These are phyloP conservation scores for Cladosporium sp. DNA, from an alignment of 2,329 filamentous ascomycete species.

Conservation along the genomic window DNA sequence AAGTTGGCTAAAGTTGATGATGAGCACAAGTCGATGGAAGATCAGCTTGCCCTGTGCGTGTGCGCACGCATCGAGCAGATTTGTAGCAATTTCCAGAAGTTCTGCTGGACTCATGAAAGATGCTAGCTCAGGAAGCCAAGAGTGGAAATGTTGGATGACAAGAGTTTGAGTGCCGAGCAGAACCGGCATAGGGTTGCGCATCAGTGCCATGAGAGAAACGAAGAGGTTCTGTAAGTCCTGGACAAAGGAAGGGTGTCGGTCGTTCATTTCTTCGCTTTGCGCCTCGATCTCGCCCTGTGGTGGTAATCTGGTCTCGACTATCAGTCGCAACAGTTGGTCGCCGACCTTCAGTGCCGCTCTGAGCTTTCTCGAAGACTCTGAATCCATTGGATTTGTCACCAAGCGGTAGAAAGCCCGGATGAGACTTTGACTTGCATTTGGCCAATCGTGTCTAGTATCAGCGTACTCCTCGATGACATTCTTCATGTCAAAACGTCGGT, in stretches of 20 bases:
- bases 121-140: constrained; percentile 89
- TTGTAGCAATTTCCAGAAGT: constrained; percentile 83
- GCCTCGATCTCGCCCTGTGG: constrained; percentile 31
- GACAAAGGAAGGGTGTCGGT: constrained; percentile 68
- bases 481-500: constrained; percentile 85
- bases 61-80: constrained; percentile 88
- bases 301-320: constrained; percentile 80
- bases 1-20: constrained; percentile 83
- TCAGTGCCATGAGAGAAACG: constrained; percentile 81
- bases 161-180: constrained; percentile 92
- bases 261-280: constrained; percentile 56
- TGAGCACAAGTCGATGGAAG: constrained; percentile 85
- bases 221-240: constrained; percentile 83
- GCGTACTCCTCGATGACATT: constrained; percentile 91
- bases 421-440: constrained; percentile 83
- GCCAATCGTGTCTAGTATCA: constrained; percentile 84
- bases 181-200: constrained; percentile 79
- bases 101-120: constrained; percentile 74
- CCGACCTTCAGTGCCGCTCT: constrained; percentile 94
- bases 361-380: constrained; percentile 76
- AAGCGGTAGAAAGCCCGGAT: constrained; percentile 82
- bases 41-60: constrained; percentile 86
- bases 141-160: constrained; percentile 92
- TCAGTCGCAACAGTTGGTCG: constrained; percentile 88
- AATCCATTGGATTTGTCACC: constrained; percentile 75